phyloP scores from a whole-genome alignment of 2,329 filamentous ascomycete genomes.

The Knufia petricola region DNA sequence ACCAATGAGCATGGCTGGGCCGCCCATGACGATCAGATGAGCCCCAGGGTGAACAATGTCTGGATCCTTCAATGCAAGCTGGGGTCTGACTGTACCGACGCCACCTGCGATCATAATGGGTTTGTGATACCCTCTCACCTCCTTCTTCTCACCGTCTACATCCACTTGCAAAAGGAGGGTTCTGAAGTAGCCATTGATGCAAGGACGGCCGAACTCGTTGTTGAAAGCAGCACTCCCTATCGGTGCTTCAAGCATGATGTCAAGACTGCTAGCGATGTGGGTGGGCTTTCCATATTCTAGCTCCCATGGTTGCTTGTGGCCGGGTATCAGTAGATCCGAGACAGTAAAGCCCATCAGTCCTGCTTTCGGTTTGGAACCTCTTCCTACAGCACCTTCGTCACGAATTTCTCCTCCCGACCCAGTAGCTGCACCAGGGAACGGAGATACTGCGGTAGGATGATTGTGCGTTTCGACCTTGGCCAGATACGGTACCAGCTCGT shows the following conservation, averaged over 20 bases:
- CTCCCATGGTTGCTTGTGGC: slow-evolving; percentile 77
- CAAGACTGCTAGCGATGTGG: slow-evolving; percentile 86
- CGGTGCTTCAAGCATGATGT: slow-evolving; percentile 96
- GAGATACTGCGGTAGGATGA: slow-evolving; percentile 90
- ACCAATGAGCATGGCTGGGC: slow-evolving; percentile 94
- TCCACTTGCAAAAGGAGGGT: slow-evolving; percentile 68
- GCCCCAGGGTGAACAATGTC: slow-evolving; percentile 75
- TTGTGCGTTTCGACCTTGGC: slow-evolving; percentile 98
- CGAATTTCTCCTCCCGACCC: slow-evolving; percentile 92
- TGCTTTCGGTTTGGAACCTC: slow-evolving; percentile 86
- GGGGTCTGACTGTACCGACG: slow-evolving; percentile 80
- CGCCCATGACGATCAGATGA: slow-evolving; percentile 83
- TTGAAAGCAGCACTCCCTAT: slow-evolving; percentile 94
- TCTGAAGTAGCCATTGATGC: slow-evolving; percentile 79
- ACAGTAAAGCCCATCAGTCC: slow-evolving; percentile 90
- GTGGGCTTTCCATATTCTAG: slow-evolving; percentile 69
- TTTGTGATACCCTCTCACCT: slow-evolving; percentile 90
- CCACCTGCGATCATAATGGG: slow-evolving; percentile 98
- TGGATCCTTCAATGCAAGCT: slow-evolving; percentile 79
- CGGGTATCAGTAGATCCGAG: slow-evolving; percentile 85
- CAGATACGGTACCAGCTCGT: slow-evolving; percentile 77
- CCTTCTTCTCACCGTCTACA: slow-evolving; percentile 51
- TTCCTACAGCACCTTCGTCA: slow-evolving; percentile 87
- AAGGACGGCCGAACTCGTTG: slow-evolving; percentile 92
- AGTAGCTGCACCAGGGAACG: slow-evolving; percentile 85